Evolutionary conservation across 2,329 filamentous ascomycete species (phyloP).

Genomic region (Xylariaceae sp.): DNA sequence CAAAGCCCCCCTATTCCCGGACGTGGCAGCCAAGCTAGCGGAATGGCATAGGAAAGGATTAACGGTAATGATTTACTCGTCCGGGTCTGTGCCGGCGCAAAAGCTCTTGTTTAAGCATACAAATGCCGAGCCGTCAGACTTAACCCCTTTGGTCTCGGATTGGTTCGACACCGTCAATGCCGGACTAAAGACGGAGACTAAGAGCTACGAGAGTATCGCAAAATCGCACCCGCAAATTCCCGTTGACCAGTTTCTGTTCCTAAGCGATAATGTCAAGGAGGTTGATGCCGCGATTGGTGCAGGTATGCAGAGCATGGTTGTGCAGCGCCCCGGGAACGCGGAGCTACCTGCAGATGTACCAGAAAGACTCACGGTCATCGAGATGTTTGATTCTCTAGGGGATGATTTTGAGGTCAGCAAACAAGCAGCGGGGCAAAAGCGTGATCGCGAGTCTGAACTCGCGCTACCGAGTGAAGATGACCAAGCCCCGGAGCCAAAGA

Average conservation of each 20-base stretch:
- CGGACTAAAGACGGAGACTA: slow-evolving; percentile 64
- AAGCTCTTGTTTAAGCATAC: slow-evolving; percentile 73
- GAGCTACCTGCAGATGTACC: slow-evolving; percentile 50
- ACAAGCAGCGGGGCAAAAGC: slow-evolving; percentile 14
- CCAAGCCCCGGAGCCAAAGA: slow-evolving; percentile 2
- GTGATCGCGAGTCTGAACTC: slow-evolving; percentile 3
- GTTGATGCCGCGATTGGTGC: slow-evolving; percentile 58
- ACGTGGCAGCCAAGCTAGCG: slow-evolving; percentile 63
- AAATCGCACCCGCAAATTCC: slow-evolving; percentile 42
- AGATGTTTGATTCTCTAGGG: slow-evolving; percentile 27
- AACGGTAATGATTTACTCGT: slow-evolving; percentile 73
- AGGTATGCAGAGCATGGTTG: slow-evolving; percentile 60
- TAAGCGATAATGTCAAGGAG: slow-evolving; percentile 75
- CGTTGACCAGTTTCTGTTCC: slow-evolving; percentile 62
- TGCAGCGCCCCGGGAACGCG: slow-evolving; percentile 67
- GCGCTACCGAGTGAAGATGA: neutral
- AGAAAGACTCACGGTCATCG: slow-evolving; percentile 29
- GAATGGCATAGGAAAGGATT: slow-evolving; percentile 54
- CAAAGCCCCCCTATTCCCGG: slow-evolving; percentile 68
- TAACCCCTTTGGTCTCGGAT: slow-evolving; percentile 55
- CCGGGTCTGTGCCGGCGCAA: slow-evolving; percentile 75
- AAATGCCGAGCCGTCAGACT: slow-evolving; percentile 53
- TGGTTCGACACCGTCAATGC: slow-evolving; percentile 82
- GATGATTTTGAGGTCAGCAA: slow-evolving; percentile 15
- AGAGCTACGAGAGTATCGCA: slow-evolving; percentile 66